These are phyloP conservation scores for Elasticomyces elasticus DNA, from an alignment of 495 filamentous ascomycete genomes.

Conservation along the genomic window DNA sequence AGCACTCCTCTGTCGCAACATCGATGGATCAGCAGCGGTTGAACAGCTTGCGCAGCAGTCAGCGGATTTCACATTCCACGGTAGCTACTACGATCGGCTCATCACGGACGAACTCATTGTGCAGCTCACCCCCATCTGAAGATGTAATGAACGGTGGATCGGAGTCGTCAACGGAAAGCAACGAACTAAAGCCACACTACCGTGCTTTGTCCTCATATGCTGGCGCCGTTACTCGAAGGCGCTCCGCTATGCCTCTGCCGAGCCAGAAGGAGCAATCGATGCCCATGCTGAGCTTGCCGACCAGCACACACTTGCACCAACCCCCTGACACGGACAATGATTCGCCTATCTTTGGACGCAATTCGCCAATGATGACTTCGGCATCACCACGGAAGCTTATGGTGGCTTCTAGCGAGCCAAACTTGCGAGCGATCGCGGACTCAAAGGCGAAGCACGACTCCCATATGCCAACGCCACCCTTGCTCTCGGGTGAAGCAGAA, in stretches of 20 bases:
- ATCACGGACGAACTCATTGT: conserved; percentile 25
- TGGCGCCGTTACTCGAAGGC: conserved; percentile 14
- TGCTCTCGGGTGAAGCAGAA: not conserved
- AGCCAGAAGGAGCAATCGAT: conserved; percentile 20
- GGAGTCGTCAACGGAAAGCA: conserved; percentile 21
- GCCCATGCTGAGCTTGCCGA: not conserved
- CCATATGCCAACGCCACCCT: conserved; percentile 1
- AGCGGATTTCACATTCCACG: conserved; percentile 13
- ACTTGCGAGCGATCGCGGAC: conserved; percentile 2
- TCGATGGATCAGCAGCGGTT: conserved; percentile 24
- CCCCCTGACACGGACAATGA: not conserved
- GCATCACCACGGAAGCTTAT: conserved; percentile 2
- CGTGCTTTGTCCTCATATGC: conserved; percentile 22
- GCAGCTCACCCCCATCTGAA: conserved; percentile 24
- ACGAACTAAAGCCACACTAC: conserved; percentile 23
- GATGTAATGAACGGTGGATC: conserved; percentile 1
- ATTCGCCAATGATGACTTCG: not conserved
- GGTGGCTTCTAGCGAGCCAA: conserved; percentile 12
- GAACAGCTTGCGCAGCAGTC: conserved; percentile 21
- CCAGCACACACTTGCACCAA: not conserved
- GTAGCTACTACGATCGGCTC: conserved; percentile 22
- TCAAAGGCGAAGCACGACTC: conserved; percentile 10
- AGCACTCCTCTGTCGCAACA: conserved; percentile 11
- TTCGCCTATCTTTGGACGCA: conserved; percentile 8
- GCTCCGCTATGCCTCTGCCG: conserved; percentile 28